Base-by-base conservation (phyloP, 2,329 filamentous ascomycete genomes). In the Pezizomycotina sp. region DNA sequence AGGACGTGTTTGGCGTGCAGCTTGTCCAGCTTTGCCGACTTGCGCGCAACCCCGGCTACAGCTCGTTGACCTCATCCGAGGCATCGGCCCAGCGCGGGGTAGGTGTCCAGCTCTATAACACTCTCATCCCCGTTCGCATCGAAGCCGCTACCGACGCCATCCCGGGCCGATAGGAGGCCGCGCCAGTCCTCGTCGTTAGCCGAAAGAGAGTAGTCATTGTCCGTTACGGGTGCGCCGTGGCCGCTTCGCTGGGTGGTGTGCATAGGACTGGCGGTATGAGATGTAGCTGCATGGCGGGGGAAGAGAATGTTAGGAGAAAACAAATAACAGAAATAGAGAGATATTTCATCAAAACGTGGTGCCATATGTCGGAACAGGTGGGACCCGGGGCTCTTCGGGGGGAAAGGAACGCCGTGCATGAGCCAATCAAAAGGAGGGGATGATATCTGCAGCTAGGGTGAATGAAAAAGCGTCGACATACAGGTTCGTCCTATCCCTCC, bases 401-500 rank as follows among this genome's bases (percentile, higher is more conserved):
- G 25, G 35, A 20, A 21, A 19, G 26, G 25, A n/a, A n/a, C n/a
- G n/a, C n/a, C n/a, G n/a, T n/a, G n/a, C n/a, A n/a, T n/a, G n/a
- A n/a, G n/a, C n/a, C n/a, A n/a, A n/a, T n/a, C n/a, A n/a, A n/a
- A n/a, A n/a, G n/a, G n/a, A n/a, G n/a, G n/a, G n/a, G n/a, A n/a
- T n/a, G n/a, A n/a, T n/a, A n/a, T n/a, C n/a, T n/a, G n/a, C n/a
- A n/a, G n/a, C n/a, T n/a, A n/a, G n/a, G 21, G 46, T 41, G 36
- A 41, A 43, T 41, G 38, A 32, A 46, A 43, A 24, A 42, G 31
- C 25, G 34, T 27, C 26, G 29, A 55, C 71, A 52, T 73, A 93
- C 83, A 98, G 78, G 58, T 95, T 98, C 52, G 89, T 98, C 62
- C 89, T 78, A 69, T 98, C 89, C 66, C 89, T 82, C 84, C 84